Base-by-base conservation (phyloP, 1,284 basidiomycete species). In the Ceratobasidium sp. region DNA sequence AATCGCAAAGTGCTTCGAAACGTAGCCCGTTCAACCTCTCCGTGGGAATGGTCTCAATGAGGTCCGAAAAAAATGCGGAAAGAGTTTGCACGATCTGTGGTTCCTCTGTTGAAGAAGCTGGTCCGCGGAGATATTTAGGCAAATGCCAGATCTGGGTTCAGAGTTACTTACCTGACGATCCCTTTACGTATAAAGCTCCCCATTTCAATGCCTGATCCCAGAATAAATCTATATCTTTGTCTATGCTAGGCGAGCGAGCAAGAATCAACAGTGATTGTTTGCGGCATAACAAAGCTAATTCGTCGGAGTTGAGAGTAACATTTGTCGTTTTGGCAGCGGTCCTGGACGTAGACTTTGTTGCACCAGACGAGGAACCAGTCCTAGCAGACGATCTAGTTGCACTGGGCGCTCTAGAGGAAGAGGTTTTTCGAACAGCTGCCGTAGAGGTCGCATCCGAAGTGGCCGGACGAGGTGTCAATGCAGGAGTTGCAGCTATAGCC, bases 121-220 rank as follows among this genome's bases (percentile, higher is more conserved):
- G n/a, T 34, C 26, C 72, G 43, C 28, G 34, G 36, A 5, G n/a
- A 71, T 30, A n/a, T 4, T 46, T 1, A 60, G 32, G n/a, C 21
- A 57, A 32, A 16, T 43, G 1, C n/a, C 30, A 55, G 32, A 14
- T 23, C 45, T 9, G 23, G 34, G 21, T 4, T 30, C 50, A n/a
- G 21, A n/a, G n/a, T 14, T 21, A 55, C 64, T 60, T 41, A 57
- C 57, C 48, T 43, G 55, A 58, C 32, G 45, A 43, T 6, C 30
- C 60, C 36, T 72, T 74, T 8, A 71, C 70, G 53, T 65, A 74
- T 12, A 59, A 48, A 21, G 53, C 53, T 2, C 60, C 73, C 55
- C 73, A 74, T 46, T 74, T 74, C 4, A 57, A 65, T 12, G 73
- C 59, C 45, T 74, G 73, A 18, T 74, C 64, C 73, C 73, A 74